phyloP scores from a whole-genome alignment of 2,329 filamentous ascomycete genomes.

The Podosphaera fusca region DNA sequence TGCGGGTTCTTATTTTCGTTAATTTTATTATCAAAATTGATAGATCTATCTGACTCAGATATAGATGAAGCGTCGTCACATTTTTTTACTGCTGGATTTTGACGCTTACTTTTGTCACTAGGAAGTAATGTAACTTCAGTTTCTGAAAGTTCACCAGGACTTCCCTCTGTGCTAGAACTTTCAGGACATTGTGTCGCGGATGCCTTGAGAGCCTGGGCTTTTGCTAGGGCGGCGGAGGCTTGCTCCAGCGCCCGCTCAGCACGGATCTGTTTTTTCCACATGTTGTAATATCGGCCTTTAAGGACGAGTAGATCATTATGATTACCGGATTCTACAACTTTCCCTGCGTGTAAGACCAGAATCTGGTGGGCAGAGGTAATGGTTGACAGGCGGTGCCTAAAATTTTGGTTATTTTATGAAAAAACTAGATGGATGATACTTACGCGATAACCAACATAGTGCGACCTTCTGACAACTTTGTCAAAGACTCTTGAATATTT shows the following conservation, averaged over 20 bases:
- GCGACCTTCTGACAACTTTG: conserved; percentile 58
- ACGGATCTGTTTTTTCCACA: conserved; percentile 78
- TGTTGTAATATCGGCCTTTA: conserved; percentile 50
- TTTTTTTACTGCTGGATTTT: neutral
- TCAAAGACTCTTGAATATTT: conserved; percentile 72
- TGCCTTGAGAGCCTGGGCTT: conserved; percentile 13
- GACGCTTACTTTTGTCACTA: neutral
- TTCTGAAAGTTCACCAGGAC: conserved; percentile 9
- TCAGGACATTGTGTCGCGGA: conserved; percentile 10
- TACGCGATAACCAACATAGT: conserved; percentile 91
- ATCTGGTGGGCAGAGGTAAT: conserved; percentile 85
- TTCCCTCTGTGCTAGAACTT: conserved; percentile 11
- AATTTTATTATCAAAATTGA: neutral
- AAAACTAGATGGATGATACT: conserved; percentile 16
- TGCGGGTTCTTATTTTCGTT: neutral
- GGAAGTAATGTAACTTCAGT: neutral
- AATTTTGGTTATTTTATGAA: conserved; percentile 22
- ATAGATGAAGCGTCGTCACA: neutral
- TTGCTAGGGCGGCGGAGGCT: conserved; percentile 18
- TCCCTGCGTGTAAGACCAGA: conserved; percentile 56
- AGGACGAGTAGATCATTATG: conserved; percentile 51
- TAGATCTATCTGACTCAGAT: neutral
- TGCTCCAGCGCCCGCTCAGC: conserved; percentile 47
- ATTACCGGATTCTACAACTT: conserved; percentile 53
- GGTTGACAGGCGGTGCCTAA: conserved; percentile 52